phyloP scores from a whole-genome alignment of 768 basidiomycete genomes.

The Kwoniella sp. region DNA sequence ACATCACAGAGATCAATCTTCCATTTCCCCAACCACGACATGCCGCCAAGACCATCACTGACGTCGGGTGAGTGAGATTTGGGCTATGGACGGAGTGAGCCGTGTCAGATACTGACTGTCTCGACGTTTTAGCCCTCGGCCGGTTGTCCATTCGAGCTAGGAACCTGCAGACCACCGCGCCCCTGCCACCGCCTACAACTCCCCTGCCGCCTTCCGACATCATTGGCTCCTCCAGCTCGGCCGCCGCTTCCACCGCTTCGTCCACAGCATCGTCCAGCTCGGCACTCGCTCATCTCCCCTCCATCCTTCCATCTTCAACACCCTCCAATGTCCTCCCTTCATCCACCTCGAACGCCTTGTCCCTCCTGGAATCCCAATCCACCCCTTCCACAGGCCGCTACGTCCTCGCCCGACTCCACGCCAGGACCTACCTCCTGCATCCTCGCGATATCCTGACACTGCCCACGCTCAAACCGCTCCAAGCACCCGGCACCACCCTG shows the following conservation, averaged over 20 bases:
- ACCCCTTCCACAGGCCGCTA: conserved; percentile 77
- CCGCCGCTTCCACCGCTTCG: conserved; percentile 11
- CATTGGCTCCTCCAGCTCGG: background rate
- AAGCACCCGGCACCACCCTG: conserved; percentile 72
- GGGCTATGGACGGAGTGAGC: background rate
- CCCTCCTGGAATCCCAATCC: conserved; percentile 65
- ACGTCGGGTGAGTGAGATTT: background rate
- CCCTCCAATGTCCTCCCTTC: conserved; percentile 21
- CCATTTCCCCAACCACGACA: background rate
- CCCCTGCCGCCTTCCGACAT: conserved; percentile 15
- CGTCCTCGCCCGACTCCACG: conserved; percentile 79
- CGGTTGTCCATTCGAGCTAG: conserved; percentile 11
- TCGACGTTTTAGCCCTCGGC: conserved; percentile 4
- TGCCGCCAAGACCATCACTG: conserved; percentile 1
- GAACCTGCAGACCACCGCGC: conserved; percentile 35
- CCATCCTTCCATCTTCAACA: conserved; percentile 23
- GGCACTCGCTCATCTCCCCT: conserved; percentile 22
- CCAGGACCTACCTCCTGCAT: conserved; percentile 81
- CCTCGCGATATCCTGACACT: conserved; percentile 90
- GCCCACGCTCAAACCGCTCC: conserved; percentile 75
- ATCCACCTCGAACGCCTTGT: conserved; percentile 59
- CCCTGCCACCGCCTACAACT: conserved; percentile 30
- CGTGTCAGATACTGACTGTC: background rate
- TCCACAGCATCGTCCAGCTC: conserved; percentile 14
- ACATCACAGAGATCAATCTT: too few species aligned